Conservation (phyloP, 2,329 filamentous ascomycete genomes). For the Ramichloridium luteum region DNA sequence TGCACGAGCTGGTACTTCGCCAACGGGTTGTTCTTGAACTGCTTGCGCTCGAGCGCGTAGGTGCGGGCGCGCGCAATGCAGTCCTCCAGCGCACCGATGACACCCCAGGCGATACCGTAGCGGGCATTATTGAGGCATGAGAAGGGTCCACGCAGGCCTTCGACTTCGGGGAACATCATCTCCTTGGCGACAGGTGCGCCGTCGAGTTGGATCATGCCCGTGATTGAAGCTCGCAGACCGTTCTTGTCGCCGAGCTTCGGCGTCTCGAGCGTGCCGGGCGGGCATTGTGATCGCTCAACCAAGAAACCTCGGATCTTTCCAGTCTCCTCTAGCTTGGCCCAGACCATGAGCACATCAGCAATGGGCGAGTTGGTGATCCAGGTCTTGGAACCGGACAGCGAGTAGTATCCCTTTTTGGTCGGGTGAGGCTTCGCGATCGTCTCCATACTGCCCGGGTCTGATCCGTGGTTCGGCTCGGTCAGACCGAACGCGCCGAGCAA, state of each 20-base stretch:
- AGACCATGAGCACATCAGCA: slow-evolving; percentile 71
- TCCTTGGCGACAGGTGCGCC: slow-evolving; percentile 74
- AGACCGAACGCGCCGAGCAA: slow-evolving; percentile 76
- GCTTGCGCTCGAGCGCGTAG: slow-evolving; percentile 85
- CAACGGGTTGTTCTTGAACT: slow-evolving; percentile 91
- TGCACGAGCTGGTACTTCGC: slow-evolving; percentile 95
- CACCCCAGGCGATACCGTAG: slow-evolving; percentile 86
- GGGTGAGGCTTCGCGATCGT: slow-evolving; percentile 74
- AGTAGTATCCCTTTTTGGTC: slow-evolving; percentile 68
- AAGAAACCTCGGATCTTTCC: slow-evolving; percentile 92
- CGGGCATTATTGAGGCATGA: slow-evolving; percentile 87
- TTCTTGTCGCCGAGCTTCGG: slow-evolving; percentile 92
- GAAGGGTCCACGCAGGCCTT: slow-evolving; percentile 81
- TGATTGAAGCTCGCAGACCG: slow-evolving; percentile 81
- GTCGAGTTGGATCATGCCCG: slow-evolving; percentile 95
- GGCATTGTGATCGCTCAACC: slow-evolving; percentile 73
- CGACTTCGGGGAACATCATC: slow-evolving; percentile 88
- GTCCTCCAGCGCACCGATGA: slow-evolving; percentile 89
- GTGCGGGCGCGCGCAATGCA: slow-evolving; percentile 67
- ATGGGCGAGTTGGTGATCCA: slow-evolving; percentile 96
- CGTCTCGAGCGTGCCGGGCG: slow-evolving; percentile 78
- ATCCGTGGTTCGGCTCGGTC: slow-evolving; percentile 87
- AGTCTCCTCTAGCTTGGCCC: slow-evolving; percentile 84
- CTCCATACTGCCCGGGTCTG: slow-evolving; percentile 86
- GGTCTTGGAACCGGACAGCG: slow-evolving; percentile 72